Base-by-base conservation (phyloP, 352 stramenopile genomes). In the Pythium utonaiense region DNA sequence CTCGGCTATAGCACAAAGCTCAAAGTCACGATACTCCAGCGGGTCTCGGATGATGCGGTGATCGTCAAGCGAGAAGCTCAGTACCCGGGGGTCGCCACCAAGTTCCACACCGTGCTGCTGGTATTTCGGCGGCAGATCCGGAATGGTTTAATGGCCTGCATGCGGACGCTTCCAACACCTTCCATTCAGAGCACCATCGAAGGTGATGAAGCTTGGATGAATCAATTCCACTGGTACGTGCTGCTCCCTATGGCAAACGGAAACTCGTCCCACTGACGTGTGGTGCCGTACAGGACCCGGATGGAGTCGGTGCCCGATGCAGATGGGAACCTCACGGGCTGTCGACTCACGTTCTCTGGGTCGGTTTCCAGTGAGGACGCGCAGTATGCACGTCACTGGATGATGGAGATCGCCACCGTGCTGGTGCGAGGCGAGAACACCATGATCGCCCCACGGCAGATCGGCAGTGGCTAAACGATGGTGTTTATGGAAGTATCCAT, bases 181-280 rank as follows among this genome's bases (percentile, higher is more conserved):
- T 36, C n/a, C 12, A 64, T 64, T 19, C 47, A 64, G 38, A 30
- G 34, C 19, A 34, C 16, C 12, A 27, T 64, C 24, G 25, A 53
- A 5, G 25, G 49, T 30, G 30, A 64, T 14, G 30, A 17, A 22
- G 57, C 38, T 2, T 64, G 57, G 57, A 56, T 64, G 57, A 51
- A 27, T 36, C 40, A 64, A 9, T 64, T 64, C 49, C 42, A 64
- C 19, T 64, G 57, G 57, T 60, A 31, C 51, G 51, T 58, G 21
- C 5, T 33, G 28, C 9, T n/a, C n/a, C n/a, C n/a, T n/a, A n/a
- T n/a, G n/a, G n/a, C n/a, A n/a, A n/a, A n/a, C n/a, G n/a, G 34
- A 41, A 41, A 41, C 34, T 3, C 12, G 34, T 16, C 34, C 34
- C n/a, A 59, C 25, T 49, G 19, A 14, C 24, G 51, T 25, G 22